Evolutionary conservation across 2,329 filamentous ascomycete species (phyloP), one percentile per base, ranked within the genome.

Genomic region (Acrocalymma vagum): DNA sequence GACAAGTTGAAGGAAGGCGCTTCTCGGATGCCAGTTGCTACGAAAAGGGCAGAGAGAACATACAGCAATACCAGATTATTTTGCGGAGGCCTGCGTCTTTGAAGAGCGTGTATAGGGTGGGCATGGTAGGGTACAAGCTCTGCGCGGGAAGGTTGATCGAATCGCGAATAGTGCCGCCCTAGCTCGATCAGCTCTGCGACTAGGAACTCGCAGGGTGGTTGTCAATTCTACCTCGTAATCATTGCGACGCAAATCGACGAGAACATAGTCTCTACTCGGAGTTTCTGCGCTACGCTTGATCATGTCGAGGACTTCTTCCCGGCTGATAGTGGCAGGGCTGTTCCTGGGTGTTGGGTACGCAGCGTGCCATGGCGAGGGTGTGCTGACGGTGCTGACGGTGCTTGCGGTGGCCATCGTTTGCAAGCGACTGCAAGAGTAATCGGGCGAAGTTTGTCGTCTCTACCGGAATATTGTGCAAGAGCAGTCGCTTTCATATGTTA

Each of bases 101-200:
- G 63, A 75, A 77, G 13, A 83, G 64, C 29, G 72, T 72, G 46
- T 81, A 75, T 18, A 81, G 58, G 5, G 68, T 64, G 4, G 74
- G 70, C 5, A 79, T 70, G 3, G 76, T 77, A 35, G 76, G 75
- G 37, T 79, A 80, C 25, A 83, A 72, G 9, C 72, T 76, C 38
- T 83, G 79, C 7, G 80, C 79, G 1, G 80, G 79, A 10, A 83
- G 66, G 49, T 83, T 82, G 48, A 86, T 71, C 1, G 82, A 83
- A 3, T 75, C 77, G 7, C 69, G 67, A 38, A 87, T 79, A 0
- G 82, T 85, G 26, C 83, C 84, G 17, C 84, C 84, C 80, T 81
- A 44, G n/a, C 1, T 24, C 10, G 24, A 10, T 45, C 17, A 49
- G n/a, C 22, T 29, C 32, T 31, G 43, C 15, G 31, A 45, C 33